A percentile compares a stretch with the other conserved stretches of the same genome.
phyloP scores from a whole-genome alignment of 257 asterid species.

The Gynochthodes officinalis region DNA sequence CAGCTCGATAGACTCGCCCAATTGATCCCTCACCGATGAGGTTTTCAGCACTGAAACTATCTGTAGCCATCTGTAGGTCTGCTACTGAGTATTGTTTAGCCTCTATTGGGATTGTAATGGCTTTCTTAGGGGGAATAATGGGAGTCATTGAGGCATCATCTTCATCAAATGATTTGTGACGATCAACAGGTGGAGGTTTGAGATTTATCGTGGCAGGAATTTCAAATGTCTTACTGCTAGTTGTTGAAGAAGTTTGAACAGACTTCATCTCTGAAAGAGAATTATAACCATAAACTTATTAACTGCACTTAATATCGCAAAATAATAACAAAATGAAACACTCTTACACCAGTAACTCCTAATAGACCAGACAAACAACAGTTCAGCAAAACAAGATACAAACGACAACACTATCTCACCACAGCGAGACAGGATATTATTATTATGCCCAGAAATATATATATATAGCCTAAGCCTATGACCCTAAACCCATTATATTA shows the following conservation, averaged over 20 bases:
- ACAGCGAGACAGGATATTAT: neutral
- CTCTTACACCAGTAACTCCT: neutral
- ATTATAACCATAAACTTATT: neutral
- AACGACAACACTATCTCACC: neutral
- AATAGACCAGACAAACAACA: neutral
- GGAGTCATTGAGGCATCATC: conserved; percentile 60
- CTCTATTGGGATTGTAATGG: conserved; percentile 48
- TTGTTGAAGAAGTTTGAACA: conserved; percentile 41
- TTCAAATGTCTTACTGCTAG: conserved; percentile 53
- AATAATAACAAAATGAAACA: neutral
- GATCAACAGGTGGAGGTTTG: conserved; percentile 79
- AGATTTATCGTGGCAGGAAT: conserved; percentile 58
- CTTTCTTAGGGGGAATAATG: conserved; percentile 62
- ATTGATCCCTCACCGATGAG: conserved; percentile 89
- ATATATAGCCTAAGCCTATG: neutral
- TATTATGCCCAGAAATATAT: neutral
- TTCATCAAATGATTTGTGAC: conserved; percentile 77
- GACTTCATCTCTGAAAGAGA: conserved; percentile 57
- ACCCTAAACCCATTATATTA: neutral
- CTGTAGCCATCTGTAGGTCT: conserved; percentile 89
- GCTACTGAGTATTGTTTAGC: conserved; percentile 71
- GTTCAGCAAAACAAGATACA: neutral
- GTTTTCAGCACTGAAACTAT: conserved; percentile 74
- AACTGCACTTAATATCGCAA: neutral
- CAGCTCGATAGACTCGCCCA: conserved; percentile 87